Evolutionary conservation across 495 filamentous ascomycete species (phyloP).

Genomic region (Tuber calosporum): DNA sequence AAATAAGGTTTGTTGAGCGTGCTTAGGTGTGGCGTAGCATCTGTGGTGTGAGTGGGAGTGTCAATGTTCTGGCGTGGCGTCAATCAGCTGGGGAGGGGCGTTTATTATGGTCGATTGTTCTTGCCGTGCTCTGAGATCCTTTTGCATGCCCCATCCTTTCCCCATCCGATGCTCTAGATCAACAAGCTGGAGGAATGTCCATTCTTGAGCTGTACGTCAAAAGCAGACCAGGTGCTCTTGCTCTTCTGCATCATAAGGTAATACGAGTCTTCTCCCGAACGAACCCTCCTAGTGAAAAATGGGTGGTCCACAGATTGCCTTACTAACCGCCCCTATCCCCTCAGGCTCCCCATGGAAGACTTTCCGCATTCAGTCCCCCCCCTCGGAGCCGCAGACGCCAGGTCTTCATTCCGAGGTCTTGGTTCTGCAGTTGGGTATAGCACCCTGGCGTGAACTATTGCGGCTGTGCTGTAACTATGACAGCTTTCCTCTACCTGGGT

Average conservation of each 20-base stretch:
- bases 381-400: not conserved
- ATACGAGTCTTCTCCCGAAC: not conserved
- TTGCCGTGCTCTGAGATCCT: too few relatives aligned
- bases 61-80: not conserved
- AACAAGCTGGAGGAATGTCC: not conserved
- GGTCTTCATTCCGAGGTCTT: not conserved
- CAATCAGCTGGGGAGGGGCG: not conserved
- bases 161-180: not conserved
- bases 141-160: too few relatives aligned
- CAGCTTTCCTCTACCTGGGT: not conserved
- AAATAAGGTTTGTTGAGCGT: constrained; percentile 2
- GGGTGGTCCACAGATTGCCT: not conserved
- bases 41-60: not conserved
- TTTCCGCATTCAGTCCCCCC: not conserved
- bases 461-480: too few relatives aligned
- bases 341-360: not conserved
- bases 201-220: not conserved
- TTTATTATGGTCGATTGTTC: not conserved
- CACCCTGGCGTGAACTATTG: not conserved
- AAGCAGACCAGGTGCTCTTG: not conserved
- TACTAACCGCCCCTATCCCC: not conserved
- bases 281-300: not conserved
- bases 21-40: not conserved
- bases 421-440: not conserved
- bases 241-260: not conserved